A percentile compares a stretch with the other conserved stretches of the same genome.
These are phyloP conservation scores for Cocos nucifera DNA, from an alignment of 176 grass and related monocot genomes.

Conservation along the genomic window DNA sequence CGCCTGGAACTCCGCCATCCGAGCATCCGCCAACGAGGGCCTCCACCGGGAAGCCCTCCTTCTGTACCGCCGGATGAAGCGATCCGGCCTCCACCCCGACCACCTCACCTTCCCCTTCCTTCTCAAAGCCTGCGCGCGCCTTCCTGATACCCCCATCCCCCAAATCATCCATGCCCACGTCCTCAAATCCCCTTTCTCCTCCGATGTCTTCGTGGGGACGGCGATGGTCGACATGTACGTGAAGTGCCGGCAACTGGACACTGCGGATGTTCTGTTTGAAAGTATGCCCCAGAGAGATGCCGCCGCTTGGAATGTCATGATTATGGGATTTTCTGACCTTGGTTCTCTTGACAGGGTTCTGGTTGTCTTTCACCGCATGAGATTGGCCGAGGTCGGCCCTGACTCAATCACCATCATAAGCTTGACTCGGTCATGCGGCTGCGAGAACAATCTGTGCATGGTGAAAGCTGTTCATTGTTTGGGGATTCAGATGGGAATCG, in stretches of 20 bases:
- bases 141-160: not conserved
- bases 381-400: not conserved
- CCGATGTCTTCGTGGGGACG: not conserved
- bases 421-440: constrained; percentile 2
- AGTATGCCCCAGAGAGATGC: no score
- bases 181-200: not conserved
- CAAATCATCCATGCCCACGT: constrained; percentile 2
- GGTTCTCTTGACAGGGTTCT: not conserved
- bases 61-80: constrained; percentile 6
- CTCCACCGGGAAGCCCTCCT: constrained; percentile 2
- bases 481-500: not conserved
- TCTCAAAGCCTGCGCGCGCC: constrained; percentile 4
- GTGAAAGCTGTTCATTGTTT: not conserved
- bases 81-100: not conserved
- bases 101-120: constrained; percentile 16
- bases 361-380: not conserved
- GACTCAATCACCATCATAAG: not conserved
- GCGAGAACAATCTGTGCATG: not conserved
- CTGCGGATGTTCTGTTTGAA: no score
- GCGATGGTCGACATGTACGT: constrained; percentile 2
- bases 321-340: not conserved
- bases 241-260: not conserved
- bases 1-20: constrained; percentile 2
- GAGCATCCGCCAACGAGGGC: not conserved
- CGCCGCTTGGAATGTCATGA: no score